These are phyloP conservation scores for Diutina sp. DNA, from an alignment of 1,139 yeast species.

Conservation along the genomic window DNA sequence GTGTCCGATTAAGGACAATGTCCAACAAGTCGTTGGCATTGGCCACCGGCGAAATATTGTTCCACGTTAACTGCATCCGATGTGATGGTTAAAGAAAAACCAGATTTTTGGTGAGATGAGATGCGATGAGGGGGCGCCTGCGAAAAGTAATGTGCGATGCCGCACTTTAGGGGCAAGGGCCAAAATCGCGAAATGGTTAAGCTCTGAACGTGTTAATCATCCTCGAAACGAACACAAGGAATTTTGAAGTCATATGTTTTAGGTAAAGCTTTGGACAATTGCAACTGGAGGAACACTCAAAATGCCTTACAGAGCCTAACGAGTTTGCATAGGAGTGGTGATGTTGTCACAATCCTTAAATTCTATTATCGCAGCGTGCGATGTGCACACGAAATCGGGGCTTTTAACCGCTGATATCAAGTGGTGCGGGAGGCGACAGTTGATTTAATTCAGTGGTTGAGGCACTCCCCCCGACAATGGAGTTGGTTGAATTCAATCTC, in stretches of 20 bases:
- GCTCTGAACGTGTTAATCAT: neutral
- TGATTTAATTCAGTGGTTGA: neutral
- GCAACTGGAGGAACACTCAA: too few species aligned
- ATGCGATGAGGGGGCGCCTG: neutral
- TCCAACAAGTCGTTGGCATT: slow-evolving; percentile 88
- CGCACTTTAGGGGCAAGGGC: neutral
- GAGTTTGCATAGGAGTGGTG: too few species aligned
- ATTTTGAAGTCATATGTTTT: too few species aligned
- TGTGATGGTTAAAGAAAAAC: neutral
- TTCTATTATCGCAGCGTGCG: neutral
- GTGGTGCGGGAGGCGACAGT: neutral
- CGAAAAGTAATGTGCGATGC: neutral
- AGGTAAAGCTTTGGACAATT: too few species aligned
- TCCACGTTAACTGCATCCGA: slow-evolving; percentile 91
- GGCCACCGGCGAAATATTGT: slow-evolving; percentile 93
- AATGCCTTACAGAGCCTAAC: too few species aligned
- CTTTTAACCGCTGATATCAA: neutral
- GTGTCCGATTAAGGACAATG: slow-evolving; percentile 92
- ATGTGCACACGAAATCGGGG: neutral
- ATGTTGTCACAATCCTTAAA: neutral
- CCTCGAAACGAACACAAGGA: too few species aligned
- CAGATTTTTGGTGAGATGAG: neutral
- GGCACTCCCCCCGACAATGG: neutral
- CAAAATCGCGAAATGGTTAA: neutral
- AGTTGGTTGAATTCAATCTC: slow-evolving; percentile 1